A percentile compares a stretch with the other conserved stretches of the same genome.
phyloP scores from a whole-genome alignment of 371 early-diverging fungal genomes.

The Mortierella sp. region DNA sequence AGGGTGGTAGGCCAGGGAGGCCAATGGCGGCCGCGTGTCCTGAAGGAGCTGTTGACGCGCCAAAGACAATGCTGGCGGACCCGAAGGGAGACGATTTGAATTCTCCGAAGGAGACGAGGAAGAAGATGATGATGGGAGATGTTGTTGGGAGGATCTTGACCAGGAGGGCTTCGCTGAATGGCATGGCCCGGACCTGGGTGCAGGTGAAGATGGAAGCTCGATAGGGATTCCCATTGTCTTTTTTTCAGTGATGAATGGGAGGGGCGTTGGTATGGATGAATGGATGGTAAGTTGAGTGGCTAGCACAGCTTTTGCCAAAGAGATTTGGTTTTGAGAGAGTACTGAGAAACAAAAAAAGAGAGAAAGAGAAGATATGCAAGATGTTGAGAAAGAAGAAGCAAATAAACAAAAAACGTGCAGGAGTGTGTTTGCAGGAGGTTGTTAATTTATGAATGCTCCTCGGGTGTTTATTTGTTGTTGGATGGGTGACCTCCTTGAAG shows the following conservation, averaged over 20 bases:
- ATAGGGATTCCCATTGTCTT: slow-evolving; percentile 49
- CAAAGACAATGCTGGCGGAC: neutral
- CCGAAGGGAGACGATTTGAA: neutral
- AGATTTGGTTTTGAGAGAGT: no score
- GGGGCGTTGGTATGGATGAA: neutral
- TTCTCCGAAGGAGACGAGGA: neutral
- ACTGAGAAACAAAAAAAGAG: no score
- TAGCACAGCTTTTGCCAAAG: slow-evolving; percentile 5
- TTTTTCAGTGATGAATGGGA: neutral
- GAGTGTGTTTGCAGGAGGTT: no score
- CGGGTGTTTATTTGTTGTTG: no score
- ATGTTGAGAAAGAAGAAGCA: no score
- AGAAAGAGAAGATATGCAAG: no score
- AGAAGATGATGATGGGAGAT: neutral
- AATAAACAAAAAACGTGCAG: no score
- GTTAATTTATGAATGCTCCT: no score
- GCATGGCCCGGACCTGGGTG: slow-evolving; percentile 14
- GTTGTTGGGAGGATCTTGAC: slow-evolving; percentile 4
- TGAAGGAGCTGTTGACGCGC: slow-evolving; percentile 3
- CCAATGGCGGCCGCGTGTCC: slow-evolving; percentile 21
- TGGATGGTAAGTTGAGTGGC: neutral
- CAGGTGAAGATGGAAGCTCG: slow-evolving; percentile 15
- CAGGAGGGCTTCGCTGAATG: slow-evolving; percentile 50
- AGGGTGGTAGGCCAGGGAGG: slow-evolving; percentile 14
- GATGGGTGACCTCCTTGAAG: no score